These are phyloP conservation scores for Curvularia sp. DNA, from an alignment of 2,329 filamentous ascomycete species.

Conservation along the genomic window DNA sequence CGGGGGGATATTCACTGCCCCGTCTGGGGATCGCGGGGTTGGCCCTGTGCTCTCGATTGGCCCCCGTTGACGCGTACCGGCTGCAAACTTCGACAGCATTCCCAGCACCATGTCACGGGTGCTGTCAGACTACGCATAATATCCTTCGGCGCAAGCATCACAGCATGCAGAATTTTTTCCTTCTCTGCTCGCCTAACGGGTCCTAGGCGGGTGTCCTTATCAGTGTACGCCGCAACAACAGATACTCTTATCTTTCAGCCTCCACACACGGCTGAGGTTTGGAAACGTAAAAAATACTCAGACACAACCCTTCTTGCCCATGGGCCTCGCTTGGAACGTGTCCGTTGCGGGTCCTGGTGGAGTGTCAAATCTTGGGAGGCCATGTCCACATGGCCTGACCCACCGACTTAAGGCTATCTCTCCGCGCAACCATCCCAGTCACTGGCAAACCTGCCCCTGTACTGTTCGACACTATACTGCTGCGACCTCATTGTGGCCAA, in stretches of 20 bases:
- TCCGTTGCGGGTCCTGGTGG: conserved; percentile 12
- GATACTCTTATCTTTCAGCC: conserved; percentile 11
- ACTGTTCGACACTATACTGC: background rate
- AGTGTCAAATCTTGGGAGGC: conserved; percentile 2
- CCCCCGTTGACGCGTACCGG: background rate
- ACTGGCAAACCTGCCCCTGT: background rate
- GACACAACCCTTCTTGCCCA: background rate
- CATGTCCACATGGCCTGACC: conserved; percentile 9
- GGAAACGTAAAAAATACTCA: conserved; percentile 16
- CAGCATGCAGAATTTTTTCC: background rate
- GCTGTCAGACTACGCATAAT: background rate
- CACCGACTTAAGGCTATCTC: background rate
- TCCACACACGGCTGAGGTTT: background rate
- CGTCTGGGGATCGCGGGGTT: conserved; percentile 9
- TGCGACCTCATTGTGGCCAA: background rate
- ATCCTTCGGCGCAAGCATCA: background rate
- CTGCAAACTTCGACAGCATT: background rate
- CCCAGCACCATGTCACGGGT: background rate
- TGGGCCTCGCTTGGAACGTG: conserved; percentile 4
- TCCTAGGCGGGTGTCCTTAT: conserved; percentile 8
- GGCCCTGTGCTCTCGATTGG: background rate
- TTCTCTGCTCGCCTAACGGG: background rate
- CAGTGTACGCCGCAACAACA: background rate
- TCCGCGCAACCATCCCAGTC: background rate
- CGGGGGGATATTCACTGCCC: background rate